phyloP scores from a whole-genome alignment of 495 filamentous ascomycete species.

The Podospora tetraspora region DNA sequence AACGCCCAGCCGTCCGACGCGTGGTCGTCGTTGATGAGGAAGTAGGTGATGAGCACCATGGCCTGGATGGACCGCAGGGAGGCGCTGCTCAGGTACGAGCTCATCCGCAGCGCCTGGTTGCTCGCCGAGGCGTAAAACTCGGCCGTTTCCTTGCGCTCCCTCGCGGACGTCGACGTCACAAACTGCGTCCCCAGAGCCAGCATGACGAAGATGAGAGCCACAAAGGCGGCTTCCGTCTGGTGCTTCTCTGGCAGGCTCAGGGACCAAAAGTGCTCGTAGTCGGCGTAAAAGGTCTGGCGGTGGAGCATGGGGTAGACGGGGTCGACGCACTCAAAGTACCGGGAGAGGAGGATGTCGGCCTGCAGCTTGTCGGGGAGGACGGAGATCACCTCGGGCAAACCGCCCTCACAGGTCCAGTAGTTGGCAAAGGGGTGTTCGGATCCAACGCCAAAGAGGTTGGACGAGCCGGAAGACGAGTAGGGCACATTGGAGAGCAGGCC shows the following conservation, averaged over 20 bases:
- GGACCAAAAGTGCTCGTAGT: conserved; percentile 68
- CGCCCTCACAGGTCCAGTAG: conserved; percentile 71
- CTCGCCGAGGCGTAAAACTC: conserved; percentile 72
- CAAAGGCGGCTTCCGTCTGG: conserved; percentile 51
- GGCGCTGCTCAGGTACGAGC: conserved; percentile 62
- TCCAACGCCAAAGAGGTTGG: conserved; percentile 64
- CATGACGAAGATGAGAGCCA: conserved; percentile 63
- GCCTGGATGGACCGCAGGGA: conserved; percentile 63
- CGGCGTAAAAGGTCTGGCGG: conserved; percentile 58
- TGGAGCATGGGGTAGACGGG: conserved; percentile 70
- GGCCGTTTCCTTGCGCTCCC: conserved; percentile 59
- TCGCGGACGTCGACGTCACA: conserved; percentile 49
- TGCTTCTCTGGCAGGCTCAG: conserved; percentile 46
- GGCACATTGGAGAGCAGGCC: conserved; percentile 64
- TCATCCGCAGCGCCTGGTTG: conserved; percentile 63
- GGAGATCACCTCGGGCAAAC: conserved; percentile 62
- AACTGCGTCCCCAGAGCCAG: conserved; percentile 71
- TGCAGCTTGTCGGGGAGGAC: conserved; percentile 66
- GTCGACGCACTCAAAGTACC: conserved; percentile 70
- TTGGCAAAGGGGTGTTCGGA: conserved; percentile 66
- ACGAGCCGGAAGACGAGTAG: conserved; percentile 54
- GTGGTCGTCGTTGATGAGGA: conserved; percentile 74
- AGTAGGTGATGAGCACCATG: conserved; percentile 70
- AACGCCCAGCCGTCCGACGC: conserved; percentile 71
- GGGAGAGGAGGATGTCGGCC: conserved; percentile 61